A percentile compares a stretch with the other conserved stretches of the same genome.
Conservation (phyloP, 257 asterid genomes). For the Solanum virginianum region DNA sequence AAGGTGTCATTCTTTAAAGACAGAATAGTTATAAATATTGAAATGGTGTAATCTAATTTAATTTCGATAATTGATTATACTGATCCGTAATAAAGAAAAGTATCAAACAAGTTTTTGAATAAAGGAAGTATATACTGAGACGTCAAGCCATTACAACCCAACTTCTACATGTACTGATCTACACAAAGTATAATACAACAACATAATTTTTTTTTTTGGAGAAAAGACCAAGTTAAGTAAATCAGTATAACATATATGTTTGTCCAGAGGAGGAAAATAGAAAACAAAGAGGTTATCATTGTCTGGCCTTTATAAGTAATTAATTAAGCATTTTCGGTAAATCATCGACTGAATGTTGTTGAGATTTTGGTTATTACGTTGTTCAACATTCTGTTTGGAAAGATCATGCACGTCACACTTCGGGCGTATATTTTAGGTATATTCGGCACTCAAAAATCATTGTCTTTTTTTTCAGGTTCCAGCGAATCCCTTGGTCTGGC, state of each 20-base stretch:
- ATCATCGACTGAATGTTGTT: not conserved
- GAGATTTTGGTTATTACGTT: not conserved
- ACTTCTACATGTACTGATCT: not conserved
- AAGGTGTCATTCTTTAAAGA: not conserved
- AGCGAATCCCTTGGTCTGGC: too few relatives aligned
- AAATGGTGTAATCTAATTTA: too few relatives aligned
- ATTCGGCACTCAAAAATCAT: too few relatives aligned
- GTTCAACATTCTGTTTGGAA: not conserved
- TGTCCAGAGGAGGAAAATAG: not conserved
- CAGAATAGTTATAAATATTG: not conserved
- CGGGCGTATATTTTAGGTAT: too few relatives aligned
- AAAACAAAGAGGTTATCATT: not conserved
- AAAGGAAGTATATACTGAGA: not conserved
- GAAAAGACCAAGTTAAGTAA: not conserved
- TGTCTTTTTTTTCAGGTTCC: too few relatives aligned
- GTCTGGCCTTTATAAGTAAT: not conserved
- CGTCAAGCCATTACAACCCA: not conserved
- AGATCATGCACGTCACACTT: not conserved
- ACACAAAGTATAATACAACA: not conserved
- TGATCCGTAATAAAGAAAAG: too few relatives aligned
- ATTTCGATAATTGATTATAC: too few relatives aligned
- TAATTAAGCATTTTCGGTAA: not conserved
- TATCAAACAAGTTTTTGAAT: too few relatives aligned
- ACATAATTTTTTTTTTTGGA: not conserved
- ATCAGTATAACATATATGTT: not conserved